Conservation (phyloP, 768 basidiomycete species). For the Xerocomus spinulosus region DNA sequence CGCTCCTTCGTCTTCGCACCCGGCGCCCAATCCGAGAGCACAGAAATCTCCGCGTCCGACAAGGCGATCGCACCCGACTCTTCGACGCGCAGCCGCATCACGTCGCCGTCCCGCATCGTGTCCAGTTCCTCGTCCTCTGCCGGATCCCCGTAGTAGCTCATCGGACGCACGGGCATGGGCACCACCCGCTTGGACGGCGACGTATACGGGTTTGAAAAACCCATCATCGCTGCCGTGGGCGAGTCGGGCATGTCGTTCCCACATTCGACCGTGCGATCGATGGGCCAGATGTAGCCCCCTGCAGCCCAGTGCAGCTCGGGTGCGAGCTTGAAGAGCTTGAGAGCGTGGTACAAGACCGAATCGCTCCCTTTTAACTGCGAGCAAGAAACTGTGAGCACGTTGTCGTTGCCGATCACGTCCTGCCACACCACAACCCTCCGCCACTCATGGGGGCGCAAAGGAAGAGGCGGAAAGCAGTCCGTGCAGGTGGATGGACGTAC, state of each 20-base stretch:
- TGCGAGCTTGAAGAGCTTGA: slow-evolving; percentile 69
- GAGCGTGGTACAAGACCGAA: slow-evolving; percentile 66
- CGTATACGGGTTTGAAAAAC: slow-evolving; percentile 19
- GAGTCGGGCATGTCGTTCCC: slow-evolving; percentile 39
- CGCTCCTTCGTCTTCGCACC: slow-evolving; percentile 56
- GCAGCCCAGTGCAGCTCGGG: slow-evolving; percentile 80
- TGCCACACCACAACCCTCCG: not conserved
- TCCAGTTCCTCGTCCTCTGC: slow-evolving; percentile 36
- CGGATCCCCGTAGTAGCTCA: slow-evolving; percentile 41
- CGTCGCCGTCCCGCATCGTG: slow-evolving; percentile 27
- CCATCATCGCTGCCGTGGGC: slow-evolving; percentile 21
- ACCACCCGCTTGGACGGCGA: slow-evolving; percentile 23
- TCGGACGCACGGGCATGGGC: slow-evolving; percentile 36
- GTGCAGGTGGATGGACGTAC: slow-evolving; percentile 45
- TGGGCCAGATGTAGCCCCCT: slow-evolving; percentile 78
- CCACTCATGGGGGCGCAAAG: too few species aligned
- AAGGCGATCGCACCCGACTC: slow-evolving; percentile 65
- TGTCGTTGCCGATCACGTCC: slow-evolving; percentile 9
- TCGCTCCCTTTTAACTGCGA: slow-evolving; percentile 75
- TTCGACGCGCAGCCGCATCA: slow-evolving; percentile 53
- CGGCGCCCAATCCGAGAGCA: slow-evolving; percentile 52
- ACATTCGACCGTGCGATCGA: slow-evolving; percentile 64
- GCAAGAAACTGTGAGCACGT: slow-evolving; percentile 10
- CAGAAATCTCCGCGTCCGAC: slow-evolving; percentile 55
- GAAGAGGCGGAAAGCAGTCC: too few species aligned